phyloP scores from a whole-genome alignment of 495 filamentous ascomycete genomes.

The Xylona heveae region DNA sequence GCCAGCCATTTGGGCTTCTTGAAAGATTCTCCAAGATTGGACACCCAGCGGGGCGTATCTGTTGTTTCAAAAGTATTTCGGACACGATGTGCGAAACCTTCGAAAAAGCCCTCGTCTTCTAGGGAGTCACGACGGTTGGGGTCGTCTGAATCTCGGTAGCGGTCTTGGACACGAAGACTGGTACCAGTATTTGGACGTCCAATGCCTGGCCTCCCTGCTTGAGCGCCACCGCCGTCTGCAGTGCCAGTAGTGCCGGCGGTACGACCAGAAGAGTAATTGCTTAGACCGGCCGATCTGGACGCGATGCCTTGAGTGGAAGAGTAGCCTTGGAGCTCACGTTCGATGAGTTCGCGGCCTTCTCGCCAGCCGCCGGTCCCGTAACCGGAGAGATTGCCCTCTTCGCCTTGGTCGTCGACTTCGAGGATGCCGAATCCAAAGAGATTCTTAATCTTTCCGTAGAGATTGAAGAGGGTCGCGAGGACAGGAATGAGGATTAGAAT shows the following conservation, averaged over 20 bases:
- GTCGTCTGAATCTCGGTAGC: too few relatives aligned
- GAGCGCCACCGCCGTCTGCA: too few relatives aligned
- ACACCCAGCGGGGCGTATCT: slow-evolving; percentile 61
- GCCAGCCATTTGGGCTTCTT: slow-evolving; percentile 77
- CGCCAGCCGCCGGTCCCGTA: slow-evolving; percentile 75
- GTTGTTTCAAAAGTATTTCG: slow-evolving; percentile 78
- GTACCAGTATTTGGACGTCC: too few relatives aligned
- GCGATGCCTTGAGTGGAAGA: slow-evolving; percentile 19
- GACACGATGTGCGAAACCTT: slow-evolving; percentile 63
- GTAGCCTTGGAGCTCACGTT: slow-evolving; percentile 56
- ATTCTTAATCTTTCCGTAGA: slow-evolving; percentile 64
- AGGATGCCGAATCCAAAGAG: slow-evolving; percentile 57
- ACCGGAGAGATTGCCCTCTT: slow-evolving; percentile 35
- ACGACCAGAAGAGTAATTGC: too few relatives aligned
- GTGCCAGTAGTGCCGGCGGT: too few relatives aligned
- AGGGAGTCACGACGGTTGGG: too few relatives aligned
- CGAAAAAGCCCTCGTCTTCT: slow-evolving; percentile 64
- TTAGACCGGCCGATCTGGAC: too few relatives aligned
- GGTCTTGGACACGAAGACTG: too few relatives aligned
- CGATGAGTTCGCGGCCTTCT: slow-evolving; percentile 84
- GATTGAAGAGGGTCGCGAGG: slow-evolving; percentile 59
- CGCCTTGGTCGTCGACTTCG: slow-evolving; percentile 55
- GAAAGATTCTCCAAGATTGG: slow-evolving; percentile 37
- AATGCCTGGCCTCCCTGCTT: too few relatives aligned
- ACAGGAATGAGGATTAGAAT: slow-evolving; percentile 69